phyloP scores from a whole-genome alignment of 257 asterid species.

The Solanum stenotomum region DNA sequence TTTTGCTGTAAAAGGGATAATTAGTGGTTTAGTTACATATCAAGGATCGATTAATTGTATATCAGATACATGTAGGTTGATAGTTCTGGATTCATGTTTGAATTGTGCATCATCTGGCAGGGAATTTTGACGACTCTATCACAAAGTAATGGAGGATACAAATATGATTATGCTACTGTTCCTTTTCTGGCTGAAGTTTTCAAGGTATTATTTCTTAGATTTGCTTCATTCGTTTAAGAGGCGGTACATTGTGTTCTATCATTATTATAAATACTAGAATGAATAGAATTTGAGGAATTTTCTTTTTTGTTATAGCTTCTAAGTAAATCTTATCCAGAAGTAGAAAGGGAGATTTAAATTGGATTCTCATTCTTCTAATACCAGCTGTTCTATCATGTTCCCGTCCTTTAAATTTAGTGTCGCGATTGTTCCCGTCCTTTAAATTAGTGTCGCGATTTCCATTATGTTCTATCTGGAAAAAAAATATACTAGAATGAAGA shows the following conservation, averaged over 20 bases:
- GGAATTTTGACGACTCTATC: constrained; percentile 91
- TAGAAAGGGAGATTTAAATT: not conserved
- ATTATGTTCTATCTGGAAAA: not conserved
- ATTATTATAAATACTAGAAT: not conserved
- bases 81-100: not conserved
- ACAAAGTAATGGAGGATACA: constrained; percentile 80
- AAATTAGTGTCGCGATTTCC: not conserved
- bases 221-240: not conserved
- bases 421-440: not conserved
- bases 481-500: not conserved
- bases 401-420: not conserved
- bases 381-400: not conserved
- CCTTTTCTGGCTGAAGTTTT: constrained; percentile 97
- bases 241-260: not conserved
- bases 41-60: not conserved
- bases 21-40: not conserved
- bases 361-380: not conserved
- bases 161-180: constrained; percentile 88
- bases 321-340: not conserved
- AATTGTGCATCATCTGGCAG: constrained; percentile 23
- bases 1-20: not conserved
- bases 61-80: not conserved
- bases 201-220: constrained; percentile 41
- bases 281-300: not conserved
- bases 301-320: not conserved